Percentiles rank a stretch among this genome's conserved stretches.
Evolutionary conservation across 768 basidiomycete species (phyloP).

Genomic region (Pulveroboletus sp.): DNA sequence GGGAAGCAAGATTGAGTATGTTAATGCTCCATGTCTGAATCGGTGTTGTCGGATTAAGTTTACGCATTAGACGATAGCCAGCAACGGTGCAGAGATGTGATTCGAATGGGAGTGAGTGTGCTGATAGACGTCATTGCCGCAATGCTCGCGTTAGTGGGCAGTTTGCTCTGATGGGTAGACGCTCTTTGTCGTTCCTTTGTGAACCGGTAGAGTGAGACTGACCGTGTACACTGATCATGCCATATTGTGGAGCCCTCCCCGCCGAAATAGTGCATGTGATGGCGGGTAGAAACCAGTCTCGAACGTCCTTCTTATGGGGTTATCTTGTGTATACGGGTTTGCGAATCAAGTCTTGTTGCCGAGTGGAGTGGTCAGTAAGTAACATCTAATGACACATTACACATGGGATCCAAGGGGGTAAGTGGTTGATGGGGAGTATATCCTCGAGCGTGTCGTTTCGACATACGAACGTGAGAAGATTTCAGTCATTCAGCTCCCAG

Average conservation of each 20-base stretch:
- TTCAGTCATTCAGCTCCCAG: constrained; percentile 50
- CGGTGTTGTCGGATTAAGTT: too few relatives aligned
- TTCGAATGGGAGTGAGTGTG: too few relatives aligned
- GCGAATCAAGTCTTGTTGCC: neutral
- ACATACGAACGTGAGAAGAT: neutral
- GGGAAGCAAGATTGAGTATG: too few relatives aligned
- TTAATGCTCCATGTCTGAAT: too few relatives aligned
- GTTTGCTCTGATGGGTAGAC: too few relatives aligned
- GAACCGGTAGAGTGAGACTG: too few relatives aligned
- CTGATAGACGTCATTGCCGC: too few relatives aligned
- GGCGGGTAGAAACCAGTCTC: neutral
- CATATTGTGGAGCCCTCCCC: neutral
- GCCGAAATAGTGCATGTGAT: neutral
- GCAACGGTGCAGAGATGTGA: too few relatives aligned
- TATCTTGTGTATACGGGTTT: neutral
- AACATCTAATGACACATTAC: neutral
- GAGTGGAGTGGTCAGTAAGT: neutral
- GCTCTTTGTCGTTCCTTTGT: too few relatives aligned
- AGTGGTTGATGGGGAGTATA: neutral
- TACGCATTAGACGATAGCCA: too few relatives aligned
- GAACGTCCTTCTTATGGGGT: neutral
- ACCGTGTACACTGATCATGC: too few relatives aligned
- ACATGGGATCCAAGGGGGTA: neutral
- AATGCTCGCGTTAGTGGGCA: too few relatives aligned
- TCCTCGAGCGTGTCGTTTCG: neutral